phyloP scores from a whole-genome alignment of 495 filamentous ascomycete species.

The Penicillium ochrochloron region DNA sequence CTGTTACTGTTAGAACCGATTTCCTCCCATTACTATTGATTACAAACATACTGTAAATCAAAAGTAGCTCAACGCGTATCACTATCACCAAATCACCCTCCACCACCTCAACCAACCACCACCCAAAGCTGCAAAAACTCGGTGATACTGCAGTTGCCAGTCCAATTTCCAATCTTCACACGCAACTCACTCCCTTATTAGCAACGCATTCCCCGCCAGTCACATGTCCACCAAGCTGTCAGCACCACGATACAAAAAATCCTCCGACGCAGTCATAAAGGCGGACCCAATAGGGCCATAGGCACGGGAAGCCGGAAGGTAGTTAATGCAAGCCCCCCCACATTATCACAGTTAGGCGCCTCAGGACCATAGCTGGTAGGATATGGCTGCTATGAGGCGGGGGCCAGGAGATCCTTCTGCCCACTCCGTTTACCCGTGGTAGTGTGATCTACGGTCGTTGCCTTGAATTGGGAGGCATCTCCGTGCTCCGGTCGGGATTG shows the following conservation, averaged over 20 bases:
- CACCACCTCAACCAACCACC: slow-evolving; percentile 15
- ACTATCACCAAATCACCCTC: slow-evolving; percentile 13
- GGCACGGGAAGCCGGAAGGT: slow-evolving; percentile 1
- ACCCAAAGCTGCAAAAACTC: slow-evolving; percentile 15
- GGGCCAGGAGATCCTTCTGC: slow-evolving; percentile 5
- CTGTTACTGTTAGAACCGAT: background rate
- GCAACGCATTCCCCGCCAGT: slow-evolving; percentile 15
- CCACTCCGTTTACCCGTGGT: background rate
- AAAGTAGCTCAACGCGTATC: background rate
- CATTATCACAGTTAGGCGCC: slow-evolving; percentile 30
- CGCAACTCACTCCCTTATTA: slow-evolving; percentile 12
- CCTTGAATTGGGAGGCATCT: slow-evolving; percentile 25
- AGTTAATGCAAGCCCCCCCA: slow-evolving; percentile 33
- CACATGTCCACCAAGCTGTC: slow-evolving; percentile 16
- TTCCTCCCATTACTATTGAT: background rate
- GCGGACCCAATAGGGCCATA: slow-evolving; percentile 28
- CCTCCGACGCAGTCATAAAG: slow-evolving; percentile 16
- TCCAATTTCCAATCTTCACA: slow-evolving; percentile 21
- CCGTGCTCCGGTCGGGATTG: slow-evolving; percentile 18
- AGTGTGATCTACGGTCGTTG: slow-evolving; percentile 25
- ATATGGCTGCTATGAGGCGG: background rate
- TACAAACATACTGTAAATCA: background rate
- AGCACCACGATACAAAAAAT: slow-evolving; percentile 12
- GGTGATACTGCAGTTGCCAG: slow-evolving; percentile 36
- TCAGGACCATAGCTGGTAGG: background rate